Conservation (phyloP, 2,329 filamentous ascomycete genomes). For the Fusarium agapanthi region DNA sequence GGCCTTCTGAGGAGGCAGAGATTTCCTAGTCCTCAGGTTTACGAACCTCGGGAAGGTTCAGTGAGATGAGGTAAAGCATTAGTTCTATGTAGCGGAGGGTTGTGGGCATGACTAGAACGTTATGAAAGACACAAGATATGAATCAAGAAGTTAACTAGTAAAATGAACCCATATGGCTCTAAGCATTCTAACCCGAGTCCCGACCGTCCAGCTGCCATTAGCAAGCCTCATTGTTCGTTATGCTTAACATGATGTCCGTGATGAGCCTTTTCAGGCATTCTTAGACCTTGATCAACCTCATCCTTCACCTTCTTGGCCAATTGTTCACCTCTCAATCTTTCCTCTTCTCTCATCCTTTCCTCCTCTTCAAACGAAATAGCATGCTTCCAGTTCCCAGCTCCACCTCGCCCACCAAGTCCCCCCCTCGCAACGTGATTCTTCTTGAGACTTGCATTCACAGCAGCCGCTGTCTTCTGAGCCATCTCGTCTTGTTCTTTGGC, state of each 20-base stretch:
- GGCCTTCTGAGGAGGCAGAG: neutral
- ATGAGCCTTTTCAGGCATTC: slow-evolving; percentile 58
- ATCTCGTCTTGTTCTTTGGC: slow-evolving; percentile 48
- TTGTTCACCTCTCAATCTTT: slow-evolving; percentile 46
- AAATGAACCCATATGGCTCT: neutral
- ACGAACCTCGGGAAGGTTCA: neutral
- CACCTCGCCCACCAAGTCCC: slow-evolving; percentile 57
- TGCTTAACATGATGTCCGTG: slow-evolving; percentile 31
- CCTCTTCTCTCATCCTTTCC: slow-evolving; percentile 36
- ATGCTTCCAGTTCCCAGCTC: slow-evolving; percentile 64
- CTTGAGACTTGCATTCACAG: slow-evolving; percentile 46
- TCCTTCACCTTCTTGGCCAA: slow-evolving; percentile 54
- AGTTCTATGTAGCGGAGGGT: neutral
- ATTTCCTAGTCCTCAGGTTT: neutral
- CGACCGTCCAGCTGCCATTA: neutral
- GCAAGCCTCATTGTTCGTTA: neutral
- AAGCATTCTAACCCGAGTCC: neutral
- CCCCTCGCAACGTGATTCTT: slow-evolving; percentile 33
- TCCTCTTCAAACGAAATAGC: slow-evolving; percentile 38
- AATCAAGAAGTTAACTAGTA: neutral
- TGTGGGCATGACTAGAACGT: neutral
- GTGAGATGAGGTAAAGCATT: neutral
- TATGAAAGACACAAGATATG: neutral
- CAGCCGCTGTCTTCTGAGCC: slow-evolving; percentile 46
- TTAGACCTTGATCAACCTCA: slow-evolving; percentile 58